Evolutionary conservation across 164 flowering plant species (phyloP).

Genomic region (Kalanchoe fedtschenkoi): DNA sequence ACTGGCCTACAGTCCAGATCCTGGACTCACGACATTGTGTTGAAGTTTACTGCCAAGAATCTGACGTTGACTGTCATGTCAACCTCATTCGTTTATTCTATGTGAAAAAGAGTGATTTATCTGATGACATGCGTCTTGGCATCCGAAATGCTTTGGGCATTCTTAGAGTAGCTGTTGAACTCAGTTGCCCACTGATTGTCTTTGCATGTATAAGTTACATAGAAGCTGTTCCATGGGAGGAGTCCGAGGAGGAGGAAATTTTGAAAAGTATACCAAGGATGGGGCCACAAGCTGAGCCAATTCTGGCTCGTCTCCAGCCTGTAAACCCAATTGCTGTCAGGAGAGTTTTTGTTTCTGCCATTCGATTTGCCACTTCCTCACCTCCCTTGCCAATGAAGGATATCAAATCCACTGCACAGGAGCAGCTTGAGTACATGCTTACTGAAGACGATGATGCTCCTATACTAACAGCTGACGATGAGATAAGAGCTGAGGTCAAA

Average conservation of each 20-base stretch:
- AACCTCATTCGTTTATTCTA: constrained; percentile 60
- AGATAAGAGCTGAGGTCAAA: constrained; percentile 47
- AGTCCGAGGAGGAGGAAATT: constrained; percentile 91
- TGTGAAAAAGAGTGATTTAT: constrained; percentile 21
- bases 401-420: constrained; percentile 70
- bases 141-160: constrained; percentile 73
- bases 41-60: constrained; percentile 71
- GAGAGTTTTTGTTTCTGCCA: constrained; percentile 51
- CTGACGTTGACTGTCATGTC: constrained; percentile 60
- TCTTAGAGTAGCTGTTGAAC: constrained; percentile 56
- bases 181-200: constrained; percentile 50
- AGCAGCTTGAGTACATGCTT: constrained; percentile 92
- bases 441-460: constrained; percentile 95
- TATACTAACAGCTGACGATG: constrained; percentile 40
- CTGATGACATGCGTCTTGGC: constrained; percentile 41
- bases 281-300: constrained; percentile 55
- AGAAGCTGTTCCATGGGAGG: constrained; percentile 99
- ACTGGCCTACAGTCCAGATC: constrained; percentile 94
- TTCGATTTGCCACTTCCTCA: constrained; percentile 78
- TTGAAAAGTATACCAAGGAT: constrained; percentile 47
- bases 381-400: constrained; percentile 43
- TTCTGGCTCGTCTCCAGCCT: constrained; percentile 85
- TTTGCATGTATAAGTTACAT: constrained; percentile 61
- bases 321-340: constrained; percentile 41
- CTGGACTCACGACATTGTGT: constrained; percentile 84